Percentiles rank a stretch among this genome's conserved stretches.
phyloP scores from a whole-genome alignment of 768 basidiomycete species.

The Lactarius pseudohatsudake region DNA sequence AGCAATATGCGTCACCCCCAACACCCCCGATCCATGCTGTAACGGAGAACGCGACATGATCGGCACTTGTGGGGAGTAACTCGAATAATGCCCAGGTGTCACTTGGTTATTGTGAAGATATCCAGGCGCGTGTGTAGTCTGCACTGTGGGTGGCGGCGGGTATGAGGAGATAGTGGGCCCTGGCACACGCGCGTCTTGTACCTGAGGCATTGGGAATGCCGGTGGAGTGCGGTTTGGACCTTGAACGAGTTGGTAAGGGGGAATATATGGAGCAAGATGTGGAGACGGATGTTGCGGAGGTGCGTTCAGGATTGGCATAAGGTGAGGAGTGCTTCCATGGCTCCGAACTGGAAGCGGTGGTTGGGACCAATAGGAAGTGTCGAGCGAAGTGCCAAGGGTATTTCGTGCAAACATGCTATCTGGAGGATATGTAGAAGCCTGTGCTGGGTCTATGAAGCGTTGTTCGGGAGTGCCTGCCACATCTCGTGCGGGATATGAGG shows the following conservation, averaged over 20 bases:
- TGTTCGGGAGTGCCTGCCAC: too few relatives aligned
- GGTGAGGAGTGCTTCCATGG: too few relatives aligned
- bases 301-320: not conserved
- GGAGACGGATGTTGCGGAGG: not conserved
- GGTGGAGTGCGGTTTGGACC: not conserved
- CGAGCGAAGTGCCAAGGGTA: not conserved
- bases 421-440: too few relatives aligned
- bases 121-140: not conserved
- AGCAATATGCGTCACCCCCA: not conserved
- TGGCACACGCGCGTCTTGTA: not conserved
- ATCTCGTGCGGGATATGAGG: too few relatives aligned
- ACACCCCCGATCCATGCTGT: not conserved
- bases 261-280: too few relatives aligned
- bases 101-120: not conserved
- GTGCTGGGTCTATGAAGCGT: too few relatives aligned
- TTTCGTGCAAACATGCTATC: not conserved
- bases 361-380: not conserved
- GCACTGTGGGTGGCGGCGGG: not conserved
- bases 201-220: not conserved
- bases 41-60: not conserved
- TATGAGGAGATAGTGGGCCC: not conserved
- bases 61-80: not conserved
- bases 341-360: not conserved
- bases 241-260: not conserved
- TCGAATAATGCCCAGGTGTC: not conserved